phyloP scores from a whole-genome alignment of 1,139 yeast species.

The Diutina mesorugosa region DNA sequence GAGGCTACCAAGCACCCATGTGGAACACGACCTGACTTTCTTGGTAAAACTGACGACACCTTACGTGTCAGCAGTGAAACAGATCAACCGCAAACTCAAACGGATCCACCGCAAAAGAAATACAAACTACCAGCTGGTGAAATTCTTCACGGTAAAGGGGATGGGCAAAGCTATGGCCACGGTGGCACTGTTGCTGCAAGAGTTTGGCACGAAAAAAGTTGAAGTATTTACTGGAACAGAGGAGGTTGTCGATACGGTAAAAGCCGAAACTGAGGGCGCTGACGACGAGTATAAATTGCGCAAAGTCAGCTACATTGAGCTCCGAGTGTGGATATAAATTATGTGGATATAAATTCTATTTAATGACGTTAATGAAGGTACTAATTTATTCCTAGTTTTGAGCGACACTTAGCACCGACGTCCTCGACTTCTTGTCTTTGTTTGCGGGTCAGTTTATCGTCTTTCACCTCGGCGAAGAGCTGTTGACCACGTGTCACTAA shows the following conservation, averaged over 20 bases:
- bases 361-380: neutral
- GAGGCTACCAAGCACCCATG: constrained; percentile 3
- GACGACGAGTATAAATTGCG: constrained; percentile 32
- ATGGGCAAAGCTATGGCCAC: constrained; percentile 48
- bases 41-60: constrained; percentile 50
- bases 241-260: constrained; percentile 52
- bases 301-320: constrained; percentile 45
- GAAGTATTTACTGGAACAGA: constrained; percentile 46
- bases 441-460: neutral
- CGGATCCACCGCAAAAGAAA: constrained; percentile 12
- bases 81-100: constrained; percentile 29
- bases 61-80: constrained; percentile 46
- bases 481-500: constrained; percentile 16
- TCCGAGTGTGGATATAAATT: constrained; percentile 13
- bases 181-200: constrained; percentile 35
- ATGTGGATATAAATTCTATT: constrained; percentile 4
- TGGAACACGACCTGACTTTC: constrained; percentile 27
- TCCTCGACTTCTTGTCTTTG: neutral
- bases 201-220: constrained; percentile 29
- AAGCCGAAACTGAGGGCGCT: constrained; percentile 18
- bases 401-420: neutral
- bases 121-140: constrained; percentile 16
- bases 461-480: constrained; percentile 10
- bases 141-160: constrained; percentile 42
- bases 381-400: neutral